These are phyloP conservation scores for Apiotrichum domesticum DNA, from an alignment of 1,284 basidiomycete species.

Conservation along the genomic window DNA sequence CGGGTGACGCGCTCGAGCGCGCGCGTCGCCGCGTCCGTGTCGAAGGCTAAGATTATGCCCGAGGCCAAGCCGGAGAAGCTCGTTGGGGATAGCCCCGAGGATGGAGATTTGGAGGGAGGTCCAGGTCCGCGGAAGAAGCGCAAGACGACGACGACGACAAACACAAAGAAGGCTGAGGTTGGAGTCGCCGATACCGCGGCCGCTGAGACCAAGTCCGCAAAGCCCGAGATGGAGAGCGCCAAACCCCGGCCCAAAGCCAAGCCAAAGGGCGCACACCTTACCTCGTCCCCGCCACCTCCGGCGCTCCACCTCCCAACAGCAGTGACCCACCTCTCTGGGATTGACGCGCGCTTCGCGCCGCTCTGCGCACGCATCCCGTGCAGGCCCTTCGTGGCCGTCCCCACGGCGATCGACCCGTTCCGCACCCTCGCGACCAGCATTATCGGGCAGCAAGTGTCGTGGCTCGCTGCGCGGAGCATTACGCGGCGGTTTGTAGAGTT, in stretches of 20 bases:
- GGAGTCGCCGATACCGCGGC: neutral
- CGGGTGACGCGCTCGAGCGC: neutral
- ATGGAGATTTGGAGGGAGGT: too few relatives aligned
- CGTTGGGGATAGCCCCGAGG: neutral
- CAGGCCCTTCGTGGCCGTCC: conserved; percentile 22
- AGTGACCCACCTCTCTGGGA: conserved; percentile 60
- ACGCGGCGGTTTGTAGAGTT: conserved; percentile 72
- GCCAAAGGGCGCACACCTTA: neutral
- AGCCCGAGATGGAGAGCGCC: too few relatives aligned
- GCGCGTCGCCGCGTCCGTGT: neutral
- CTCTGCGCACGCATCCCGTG: conserved; percentile 52
- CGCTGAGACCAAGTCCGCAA: neutral
- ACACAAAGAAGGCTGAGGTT: too few relatives aligned
- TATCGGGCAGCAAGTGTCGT: conserved; percentile 83
- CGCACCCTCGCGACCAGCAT: conserved; percentile 64
- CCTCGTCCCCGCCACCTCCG: conserved; percentile 14
- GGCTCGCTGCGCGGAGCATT: conserved; percentile 80
- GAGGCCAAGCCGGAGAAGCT: neutral
- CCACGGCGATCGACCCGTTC: conserved; percentile 32
- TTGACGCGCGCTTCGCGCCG: conserved; percentile 64
- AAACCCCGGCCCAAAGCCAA: neutral
- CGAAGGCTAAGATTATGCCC: neutral
- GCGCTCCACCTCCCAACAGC: conserved; percentile 67
- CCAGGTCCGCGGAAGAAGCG: neutral
- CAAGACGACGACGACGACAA: neutral